Evolutionary conservation across 768 basidiomycete genomes (phyloP).

Genomic region (Pulveroboletus sp.): DNA sequence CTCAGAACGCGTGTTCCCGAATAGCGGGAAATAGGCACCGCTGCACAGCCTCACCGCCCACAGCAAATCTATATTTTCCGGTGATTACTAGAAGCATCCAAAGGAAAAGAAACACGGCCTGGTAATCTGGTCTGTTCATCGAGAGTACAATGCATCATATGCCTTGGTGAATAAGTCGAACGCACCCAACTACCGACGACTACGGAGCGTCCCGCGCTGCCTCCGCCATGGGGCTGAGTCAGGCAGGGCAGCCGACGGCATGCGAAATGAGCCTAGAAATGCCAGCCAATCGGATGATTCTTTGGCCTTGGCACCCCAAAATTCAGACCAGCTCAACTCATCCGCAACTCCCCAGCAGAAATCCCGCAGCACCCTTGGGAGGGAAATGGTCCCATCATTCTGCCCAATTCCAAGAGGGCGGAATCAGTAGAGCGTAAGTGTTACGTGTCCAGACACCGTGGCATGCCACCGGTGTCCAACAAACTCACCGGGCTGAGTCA

Average conservation of each 20-base stretch:
- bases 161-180: neutral
- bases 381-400: too few relatives aligned
- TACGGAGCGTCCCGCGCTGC: slow-evolving; percentile 16
- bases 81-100: neutral
- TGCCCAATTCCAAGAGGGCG: neutral
- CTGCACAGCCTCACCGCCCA: slow-evolving; percentile 21
- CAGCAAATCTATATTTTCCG: slow-evolving; percentile 1
- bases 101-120: neutral
- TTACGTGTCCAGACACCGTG: slow-evolving; percentile 1
- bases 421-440: too few relatives aligned
- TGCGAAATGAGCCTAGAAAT: slow-evolving; percentile 2
- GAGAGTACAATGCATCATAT: neutral
- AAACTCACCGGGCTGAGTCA: slow-evolving; percentile 19
- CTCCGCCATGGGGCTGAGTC: slow-evolving; percentile 2
- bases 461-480: slow-evolving; percentile 7
- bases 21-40: slow-evolving; percentile 20
- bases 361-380: neutral
- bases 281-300: slow-evolving; percentile 8
- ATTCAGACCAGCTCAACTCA: neutral
- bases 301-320: neutral
- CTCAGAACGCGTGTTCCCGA: slow-evolving; percentile 32
- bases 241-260: slow-evolving; percentile 5
- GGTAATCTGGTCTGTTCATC: neutral
- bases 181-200: slow-evolving; percentile 9
- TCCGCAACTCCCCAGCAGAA: neutral